These are phyloP conservation scores for Blastocystis sp. DNA, from an alignment of 352 stramenopile species.

Conservation along the genomic window DNA sequence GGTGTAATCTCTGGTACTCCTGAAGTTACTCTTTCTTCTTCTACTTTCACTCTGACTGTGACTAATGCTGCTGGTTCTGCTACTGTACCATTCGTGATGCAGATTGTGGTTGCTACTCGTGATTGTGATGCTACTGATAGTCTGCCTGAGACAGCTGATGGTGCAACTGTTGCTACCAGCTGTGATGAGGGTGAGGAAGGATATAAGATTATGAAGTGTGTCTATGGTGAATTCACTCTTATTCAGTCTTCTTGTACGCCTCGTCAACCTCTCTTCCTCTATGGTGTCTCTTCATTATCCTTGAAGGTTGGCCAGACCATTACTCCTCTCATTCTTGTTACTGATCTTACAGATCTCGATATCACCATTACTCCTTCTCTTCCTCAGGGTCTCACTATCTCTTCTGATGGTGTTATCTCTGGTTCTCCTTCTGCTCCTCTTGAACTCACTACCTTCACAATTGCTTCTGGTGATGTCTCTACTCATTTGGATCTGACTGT, in stretches of 20 bases:
- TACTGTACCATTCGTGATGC: background rate
- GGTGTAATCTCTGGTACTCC: slow-evolving; percentile 43
- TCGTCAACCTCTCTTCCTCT: background rate
- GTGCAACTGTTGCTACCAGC: background rate
- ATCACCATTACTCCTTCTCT: background rate
- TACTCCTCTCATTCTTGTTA: background rate
- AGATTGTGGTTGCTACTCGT: background rate
- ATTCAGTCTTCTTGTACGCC: background rate
- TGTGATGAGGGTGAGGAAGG: background rate
- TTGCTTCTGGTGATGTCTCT: background rate
- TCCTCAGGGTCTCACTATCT: background rate
- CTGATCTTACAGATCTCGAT: background rate
- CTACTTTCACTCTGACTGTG: background rate
- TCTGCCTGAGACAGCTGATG: background rate
- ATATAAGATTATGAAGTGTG: background rate
- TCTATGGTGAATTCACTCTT: background rate
- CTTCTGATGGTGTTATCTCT: background rate
- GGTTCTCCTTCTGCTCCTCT: background rate
- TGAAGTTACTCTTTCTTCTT: background rate
- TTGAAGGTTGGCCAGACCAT: background rate
- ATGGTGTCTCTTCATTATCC: background rate
- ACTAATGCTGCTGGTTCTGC: background rate
- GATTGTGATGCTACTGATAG: background rate
- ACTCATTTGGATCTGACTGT: background rate
- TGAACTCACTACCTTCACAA: background rate